These are phyloP conservation scores for Eimeria brunetti DNA, from an alignment of 169 alveolate genomes.

Conservation along the genomic window DNA sequence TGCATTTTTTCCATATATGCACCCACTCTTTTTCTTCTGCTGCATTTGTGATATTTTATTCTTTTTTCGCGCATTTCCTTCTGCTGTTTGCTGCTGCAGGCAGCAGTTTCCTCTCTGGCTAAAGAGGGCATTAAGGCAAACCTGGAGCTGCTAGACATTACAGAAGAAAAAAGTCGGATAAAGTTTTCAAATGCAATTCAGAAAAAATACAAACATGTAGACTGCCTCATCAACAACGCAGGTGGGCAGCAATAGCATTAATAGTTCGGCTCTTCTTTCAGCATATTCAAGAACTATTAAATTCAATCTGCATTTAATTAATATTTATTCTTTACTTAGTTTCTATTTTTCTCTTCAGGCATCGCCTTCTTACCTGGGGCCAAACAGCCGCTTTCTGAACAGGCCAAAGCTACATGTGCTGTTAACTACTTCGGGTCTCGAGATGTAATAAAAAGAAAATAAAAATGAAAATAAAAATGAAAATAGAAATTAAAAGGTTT, in stretches of 20 bases:
- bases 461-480: too few species aligned
- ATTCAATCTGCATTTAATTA: background rate
- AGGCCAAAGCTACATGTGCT: constrained; percentile 40
- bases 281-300: background rate
- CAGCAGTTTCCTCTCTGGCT: constrained; percentile 22
- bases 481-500: too few species aligned
- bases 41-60: background rate
- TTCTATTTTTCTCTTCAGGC: background rate
- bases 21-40: too few species aligned
- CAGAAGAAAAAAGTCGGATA: constrained; percentile 31
- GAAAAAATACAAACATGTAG: constrained; percentile 35
- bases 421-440: constrained; percentile 72
- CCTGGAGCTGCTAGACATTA: constrained; percentile 52
- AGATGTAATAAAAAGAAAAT: background rate
- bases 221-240: constrained; percentile 74
- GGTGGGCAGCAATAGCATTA: background rate
- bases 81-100: background rate
- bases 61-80: background rate
- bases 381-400: constrained; percentile 28
- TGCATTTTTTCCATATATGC: background rate
- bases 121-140: constrained; percentile 11
- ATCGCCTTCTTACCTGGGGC: constrained; percentile 24
- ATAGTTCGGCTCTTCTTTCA: background rate
- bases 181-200: background rate
- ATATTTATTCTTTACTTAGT: too few species aligned